Evolutionary conservation across 2,329 filamentous ascomycete species (phyloP).

Genomic region (Daldinia sp.): DNA sequence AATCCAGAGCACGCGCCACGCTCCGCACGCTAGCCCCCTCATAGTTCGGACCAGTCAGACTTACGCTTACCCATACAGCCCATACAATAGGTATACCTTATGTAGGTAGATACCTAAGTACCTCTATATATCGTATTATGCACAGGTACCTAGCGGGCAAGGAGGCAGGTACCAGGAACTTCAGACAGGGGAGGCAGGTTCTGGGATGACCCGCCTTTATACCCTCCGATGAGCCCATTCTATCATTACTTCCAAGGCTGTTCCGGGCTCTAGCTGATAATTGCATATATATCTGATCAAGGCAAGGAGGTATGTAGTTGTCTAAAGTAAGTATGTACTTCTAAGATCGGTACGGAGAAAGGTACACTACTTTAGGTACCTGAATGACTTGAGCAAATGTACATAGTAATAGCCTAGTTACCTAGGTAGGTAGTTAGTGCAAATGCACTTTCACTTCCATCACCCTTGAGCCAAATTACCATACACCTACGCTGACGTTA

Average conservation of each 20-base stretch:
- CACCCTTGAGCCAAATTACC: slow-evolving; percentile 30
- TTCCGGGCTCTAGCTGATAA: slow-evolving; percentile 22
- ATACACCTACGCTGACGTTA: background rate
- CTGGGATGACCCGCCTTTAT: slow-evolving; percentile 32
- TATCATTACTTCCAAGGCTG: background rate
- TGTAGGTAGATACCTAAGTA: background rate
- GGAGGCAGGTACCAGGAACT: slow-evolving; percentile 30
- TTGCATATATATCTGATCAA: slow-evolving; percentile 20
- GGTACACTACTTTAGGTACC: too few relatives aligned
- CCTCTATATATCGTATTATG: slow-evolving; percentile 30
- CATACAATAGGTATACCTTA: background rate
- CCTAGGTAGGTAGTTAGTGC: too few relatives aligned
- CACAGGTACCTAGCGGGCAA: slow-evolving; percentile 19
- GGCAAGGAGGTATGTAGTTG: background rate
- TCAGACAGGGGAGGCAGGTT: slow-evolving; percentile 20
- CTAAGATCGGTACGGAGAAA: too few relatives aligned
- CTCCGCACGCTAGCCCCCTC: slow-evolving; percentile 26
- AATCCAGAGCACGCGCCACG: slow-evolving; percentile 21
- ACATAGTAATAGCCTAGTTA: too few relatives aligned
- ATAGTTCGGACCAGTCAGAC: slow-evolving; percentile 13
- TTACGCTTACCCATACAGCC: background rate
- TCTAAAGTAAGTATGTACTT: too few relatives aligned
- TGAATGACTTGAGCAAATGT: too few relatives aligned
- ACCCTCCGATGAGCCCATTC: slow-evolving; percentile 25
- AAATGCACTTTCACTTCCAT: slow-evolving; percentile 32